Conservation (phyloP, 2,329 filamentous ascomycete genomes). For the Fusarium mangiferae region DNA sequence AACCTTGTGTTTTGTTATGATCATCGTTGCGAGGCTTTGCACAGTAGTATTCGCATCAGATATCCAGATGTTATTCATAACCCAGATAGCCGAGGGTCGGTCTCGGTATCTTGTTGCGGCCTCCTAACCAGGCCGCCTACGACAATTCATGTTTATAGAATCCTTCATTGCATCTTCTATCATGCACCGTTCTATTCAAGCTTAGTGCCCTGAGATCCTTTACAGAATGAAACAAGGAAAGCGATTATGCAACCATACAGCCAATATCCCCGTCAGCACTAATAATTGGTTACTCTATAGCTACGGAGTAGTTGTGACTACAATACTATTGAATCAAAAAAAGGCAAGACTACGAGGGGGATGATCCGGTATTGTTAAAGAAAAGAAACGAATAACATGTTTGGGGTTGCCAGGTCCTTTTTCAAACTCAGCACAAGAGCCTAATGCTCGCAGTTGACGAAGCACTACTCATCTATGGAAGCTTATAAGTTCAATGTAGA, state of each 20-base stretch:
- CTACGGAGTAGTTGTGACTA: not conserved
- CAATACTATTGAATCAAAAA: not conserved
- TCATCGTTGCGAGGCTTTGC: not conserved
- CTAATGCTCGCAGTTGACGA: not conserved
- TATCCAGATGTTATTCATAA: not conserved
- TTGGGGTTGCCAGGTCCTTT: not conserved
- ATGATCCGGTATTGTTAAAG: rapidly evolving
- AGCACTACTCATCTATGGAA: not conserved
- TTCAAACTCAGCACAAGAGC: rapidly evolving
- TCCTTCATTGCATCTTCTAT: not conserved
- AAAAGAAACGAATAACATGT: not conserved
- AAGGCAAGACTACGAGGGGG: too few relatives aligned
- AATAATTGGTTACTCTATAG: not conserved
- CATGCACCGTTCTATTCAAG: rapidly evolving
- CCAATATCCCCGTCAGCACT: not conserved
- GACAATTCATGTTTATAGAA: not conserved
- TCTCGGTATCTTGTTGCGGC: too few relatives aligned
- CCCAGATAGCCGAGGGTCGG: not conserved
- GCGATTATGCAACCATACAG: not conserved
- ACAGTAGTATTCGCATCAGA: not conserved
- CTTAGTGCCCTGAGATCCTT: rapidly evolving
- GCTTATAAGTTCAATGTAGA: too few relatives aligned
- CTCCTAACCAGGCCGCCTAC: rapidly evolving
- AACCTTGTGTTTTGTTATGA: not conserved
- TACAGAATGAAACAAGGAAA: not conserved